A percentile compares a stretch with the other conserved stretches of the same genome.
Conservation (phyloP, 306 rosid species). For the Malus sylvestris region DNA sequence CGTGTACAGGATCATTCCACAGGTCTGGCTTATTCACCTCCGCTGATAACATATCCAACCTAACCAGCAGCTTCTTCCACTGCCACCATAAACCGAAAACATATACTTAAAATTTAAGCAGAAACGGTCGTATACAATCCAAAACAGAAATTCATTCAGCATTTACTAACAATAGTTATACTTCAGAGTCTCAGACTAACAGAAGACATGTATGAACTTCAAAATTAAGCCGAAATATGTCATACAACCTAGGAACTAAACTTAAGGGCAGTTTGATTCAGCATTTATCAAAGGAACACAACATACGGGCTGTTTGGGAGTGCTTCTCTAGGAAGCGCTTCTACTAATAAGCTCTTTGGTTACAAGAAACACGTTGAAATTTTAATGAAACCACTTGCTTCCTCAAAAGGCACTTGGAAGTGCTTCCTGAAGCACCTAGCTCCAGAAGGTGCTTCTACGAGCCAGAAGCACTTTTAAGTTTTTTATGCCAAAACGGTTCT, state of each 20-base stretch:
- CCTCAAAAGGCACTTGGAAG: background rate
- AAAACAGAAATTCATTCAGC: background rate
- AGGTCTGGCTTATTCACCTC: slow-evolving; percentile 64
- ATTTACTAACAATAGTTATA: background rate
- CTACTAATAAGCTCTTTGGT: background rate
- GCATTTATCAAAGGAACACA: too few relatives aligned
- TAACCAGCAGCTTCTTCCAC: slow-evolving; percentile 77
- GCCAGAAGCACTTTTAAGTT: too few relatives aligned
- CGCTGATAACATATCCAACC: slow-evolving; percentile 54
- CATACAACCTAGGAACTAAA: too few relatives aligned
- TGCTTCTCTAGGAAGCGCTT: too few relatives aligned
- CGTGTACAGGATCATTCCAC: slow-evolving; percentile 79
- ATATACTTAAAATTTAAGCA: background rate
- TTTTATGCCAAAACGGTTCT: too few relatives aligned
- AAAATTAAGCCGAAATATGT: too few relatives aligned
- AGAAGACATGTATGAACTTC: too few relatives aligned
- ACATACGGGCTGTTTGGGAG: too few relatives aligned
- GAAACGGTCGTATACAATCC: too few relatives aligned
- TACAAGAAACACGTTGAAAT: background rate
- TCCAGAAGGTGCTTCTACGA: too few relatives aligned
- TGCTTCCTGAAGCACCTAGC: too few relatives aligned
- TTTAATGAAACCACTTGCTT: background rate
- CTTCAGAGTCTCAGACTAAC: background rate
- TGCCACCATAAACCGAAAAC: slow-evolving; percentile 28
- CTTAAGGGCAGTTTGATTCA: too few relatives aligned